A percentile compares a stretch with the other conserved stretches of the same genome.
These are phyloP conservation scores for Cercospora sojina DNA, from an alignment of 2,329 filamentous ascomycete genomes.

Conservation along the genomic window DNA sequence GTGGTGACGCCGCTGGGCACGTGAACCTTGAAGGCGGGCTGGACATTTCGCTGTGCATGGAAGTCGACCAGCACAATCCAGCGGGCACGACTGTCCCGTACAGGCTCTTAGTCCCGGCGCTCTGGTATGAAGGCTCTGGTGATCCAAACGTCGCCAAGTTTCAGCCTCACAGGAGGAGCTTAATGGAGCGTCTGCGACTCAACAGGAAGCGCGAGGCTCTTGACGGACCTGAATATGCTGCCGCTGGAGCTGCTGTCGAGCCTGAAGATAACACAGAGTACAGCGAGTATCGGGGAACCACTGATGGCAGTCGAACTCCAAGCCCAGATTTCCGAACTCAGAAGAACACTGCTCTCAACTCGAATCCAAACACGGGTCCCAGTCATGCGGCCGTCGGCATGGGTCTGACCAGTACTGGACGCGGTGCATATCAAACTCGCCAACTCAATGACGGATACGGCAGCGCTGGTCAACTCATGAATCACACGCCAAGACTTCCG, in stretches of 20 bases:
- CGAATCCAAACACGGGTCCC: constrained; percentile 12
- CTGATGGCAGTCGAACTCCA: constrained; percentile 15
- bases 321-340: constrained; percentile 15
- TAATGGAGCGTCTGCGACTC: constrained; percentile 26
- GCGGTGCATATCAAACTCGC: constrained; percentile 14
- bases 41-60: constrained; percentile 84
- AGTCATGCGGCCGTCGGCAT: constrained; percentile 20
- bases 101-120: constrained; percentile 75
- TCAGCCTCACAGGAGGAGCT: constrained; percentile 23
- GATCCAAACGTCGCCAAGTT: constrained; percentile 33
- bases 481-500: constrained; percentile 7
- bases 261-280: constrained; percentile 20
- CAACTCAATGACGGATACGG: constrained; percentile 4
- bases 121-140: constrained; percentile 51
- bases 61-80: constrained; percentile 81
- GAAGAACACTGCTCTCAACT: constrained; percentile 19
- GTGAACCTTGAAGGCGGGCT: constrained; percentile 80
- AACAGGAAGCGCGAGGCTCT: constrained; percentile 22
- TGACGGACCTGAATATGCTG: constrained; percentile 4
- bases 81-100: constrained; percentile 87
- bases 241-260: neutral
- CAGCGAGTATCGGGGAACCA: constrained; percentile 21
- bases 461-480: constrained; percentile 5
- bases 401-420: constrained; percentile 22
- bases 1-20: constrained; percentile 51